Conservation (phyloP, 176 grass and related monocot species). For the Phoenix dactylifera region DNA sequence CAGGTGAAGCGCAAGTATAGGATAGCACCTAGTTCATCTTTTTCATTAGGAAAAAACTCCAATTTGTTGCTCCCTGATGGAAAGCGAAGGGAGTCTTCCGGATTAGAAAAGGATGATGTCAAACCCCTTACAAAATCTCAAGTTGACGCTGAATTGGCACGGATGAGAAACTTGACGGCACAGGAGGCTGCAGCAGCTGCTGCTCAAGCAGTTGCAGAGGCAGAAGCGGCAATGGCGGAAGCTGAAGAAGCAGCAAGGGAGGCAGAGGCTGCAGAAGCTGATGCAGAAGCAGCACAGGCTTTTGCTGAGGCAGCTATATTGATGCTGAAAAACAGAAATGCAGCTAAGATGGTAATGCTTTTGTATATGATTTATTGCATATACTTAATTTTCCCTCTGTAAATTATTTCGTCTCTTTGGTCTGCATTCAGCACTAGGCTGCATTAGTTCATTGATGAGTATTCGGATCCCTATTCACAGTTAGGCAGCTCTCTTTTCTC, state of each 20-base stretch:
- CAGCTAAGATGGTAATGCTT: slow-evolving; percentile 31
- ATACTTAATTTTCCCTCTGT: neutral
- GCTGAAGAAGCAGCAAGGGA: slow-evolving; percentile 70
- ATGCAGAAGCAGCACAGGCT: slow-evolving; percentile 54
- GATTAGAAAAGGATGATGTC: slow-evolving; percentile 15
- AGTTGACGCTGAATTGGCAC: slow-evolving; percentile 48
- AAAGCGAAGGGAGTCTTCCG: slow-evolving; percentile 7
- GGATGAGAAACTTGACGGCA: slow-evolving; percentile 43
- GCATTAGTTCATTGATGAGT: too few species aligned
- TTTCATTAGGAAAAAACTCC: slow-evolving; percentile 29
- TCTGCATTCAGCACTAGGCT: neutral
- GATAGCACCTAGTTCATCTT: slow-evolving; percentile 43
- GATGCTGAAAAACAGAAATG: slow-evolving; percentile 52
- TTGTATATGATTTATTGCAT: neutral
- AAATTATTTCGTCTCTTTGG: neutral
- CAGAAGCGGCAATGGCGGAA: slow-evolving; percentile 58
- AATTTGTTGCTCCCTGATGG: slow-evolving; percentile 26
- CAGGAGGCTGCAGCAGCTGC: slow-evolving; percentile 73
- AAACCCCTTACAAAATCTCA: slow-evolving; percentile 38
- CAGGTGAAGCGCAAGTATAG: slow-evolving; percentile 74
- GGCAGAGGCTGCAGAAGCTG: slow-evolving; percentile 62
- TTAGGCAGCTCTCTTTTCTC: too few species aligned
- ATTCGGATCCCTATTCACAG: too few species aligned
- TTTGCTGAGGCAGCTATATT: slow-evolving; percentile 58
- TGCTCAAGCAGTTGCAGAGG: slow-evolving; percentile 79